These are phyloP conservation scores for Corchorus olitorius DNA, from an alignment of 345 rosid species.

Conservation along the genomic window DNA sequence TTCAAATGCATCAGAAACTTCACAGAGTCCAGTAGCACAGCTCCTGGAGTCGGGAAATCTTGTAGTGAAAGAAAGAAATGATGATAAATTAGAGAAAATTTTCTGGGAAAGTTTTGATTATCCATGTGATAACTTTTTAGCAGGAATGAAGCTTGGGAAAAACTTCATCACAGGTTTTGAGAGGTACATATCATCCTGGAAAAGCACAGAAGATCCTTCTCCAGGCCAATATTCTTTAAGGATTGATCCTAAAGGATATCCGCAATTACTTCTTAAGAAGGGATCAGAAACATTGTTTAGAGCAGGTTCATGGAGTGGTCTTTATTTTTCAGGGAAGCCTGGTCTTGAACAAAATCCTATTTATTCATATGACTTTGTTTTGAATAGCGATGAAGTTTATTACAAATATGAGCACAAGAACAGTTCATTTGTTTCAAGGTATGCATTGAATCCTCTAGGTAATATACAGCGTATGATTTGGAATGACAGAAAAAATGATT, in stretches of 20 bases:
- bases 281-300: constrained; percentile 21
- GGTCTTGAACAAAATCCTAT: background rate
- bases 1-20: constrained; percentile 14
- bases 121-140: constrained; percentile 40
- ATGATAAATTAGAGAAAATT: background rate
- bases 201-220: constrained; percentile 37
- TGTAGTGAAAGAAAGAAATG: constrained; percentile 31
- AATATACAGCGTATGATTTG: constrained; percentile 24
- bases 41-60: constrained; percentile 49
- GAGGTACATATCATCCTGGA: constrained; percentile 39
- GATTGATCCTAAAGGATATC: constrained; percentile 37
- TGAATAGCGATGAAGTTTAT: constrained; percentile 29
- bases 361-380: constrained; percentile 28
- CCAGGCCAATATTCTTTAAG: constrained; percentile 33
- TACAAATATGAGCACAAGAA: constrained; percentile 29
- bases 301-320: constrained; percentile 51
- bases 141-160: constrained; percentile 51
- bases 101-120: constrained; percentile 58
- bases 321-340: constrained; percentile 32
- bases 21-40: constrained; percentile 35
- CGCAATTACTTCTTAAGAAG: constrained; percentile 32
- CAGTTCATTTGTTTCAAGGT: constrained; percentile 31
- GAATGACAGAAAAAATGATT: constrained; percentile 24
- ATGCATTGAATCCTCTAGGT: constrained; percentile 32
- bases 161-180: constrained; percentile 24